Percentiles rank a stretch among this genome's conserved stretches.
phyloP scores from a whole-genome alignment of 179 eudicot genomes.

The Gypsophila paniculata region DNA sequence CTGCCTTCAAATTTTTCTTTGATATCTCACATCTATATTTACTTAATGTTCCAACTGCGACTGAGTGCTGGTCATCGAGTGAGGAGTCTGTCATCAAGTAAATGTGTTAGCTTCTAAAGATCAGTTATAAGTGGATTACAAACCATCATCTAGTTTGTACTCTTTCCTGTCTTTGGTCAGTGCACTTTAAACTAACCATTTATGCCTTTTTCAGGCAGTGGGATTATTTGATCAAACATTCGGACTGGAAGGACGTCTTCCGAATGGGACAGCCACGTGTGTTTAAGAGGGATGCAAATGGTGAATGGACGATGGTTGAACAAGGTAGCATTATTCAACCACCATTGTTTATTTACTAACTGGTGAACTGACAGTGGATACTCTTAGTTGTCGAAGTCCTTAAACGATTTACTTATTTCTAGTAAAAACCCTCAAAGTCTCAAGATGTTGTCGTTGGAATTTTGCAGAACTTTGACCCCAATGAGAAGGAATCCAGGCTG shows the following conservation, averaged over 20 bases:
- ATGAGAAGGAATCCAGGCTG: background rate
- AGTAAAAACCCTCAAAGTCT: background rate
- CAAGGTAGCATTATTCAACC: slow-evolving; percentile 20
- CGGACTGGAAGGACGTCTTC: slow-evolving; percentile 66
- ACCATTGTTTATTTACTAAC: background rate
- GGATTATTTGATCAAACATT: slow-evolving; percentile 59
- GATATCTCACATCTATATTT: background rate
- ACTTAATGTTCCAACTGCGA: background rate
- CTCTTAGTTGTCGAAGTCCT: background rate
- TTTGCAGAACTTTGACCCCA: background rate
- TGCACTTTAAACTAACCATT: background rate
- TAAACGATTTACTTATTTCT: background rate
- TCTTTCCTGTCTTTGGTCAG: too few species aligned
- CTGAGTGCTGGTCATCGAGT: too few species aligned
- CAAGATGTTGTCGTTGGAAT: background rate
- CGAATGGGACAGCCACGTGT: slow-evolving; percentile 53
- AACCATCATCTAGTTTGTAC: too few species aligned
- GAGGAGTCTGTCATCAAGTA: slow-evolving; percentile 1
- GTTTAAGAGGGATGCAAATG: slow-evolving; percentile 45
- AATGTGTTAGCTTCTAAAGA: too few species aligned
- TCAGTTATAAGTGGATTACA: too few species aligned
- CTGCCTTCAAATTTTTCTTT: background rate
- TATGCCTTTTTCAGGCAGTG: slow-evolving; percentile 43
- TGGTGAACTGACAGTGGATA: background rate
- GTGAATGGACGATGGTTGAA: slow-evolving; percentile 46